Evolutionary conservation across 176 grass and related monocot genomes (phyloP).

Genomic region (Avena insularis): DNA sequence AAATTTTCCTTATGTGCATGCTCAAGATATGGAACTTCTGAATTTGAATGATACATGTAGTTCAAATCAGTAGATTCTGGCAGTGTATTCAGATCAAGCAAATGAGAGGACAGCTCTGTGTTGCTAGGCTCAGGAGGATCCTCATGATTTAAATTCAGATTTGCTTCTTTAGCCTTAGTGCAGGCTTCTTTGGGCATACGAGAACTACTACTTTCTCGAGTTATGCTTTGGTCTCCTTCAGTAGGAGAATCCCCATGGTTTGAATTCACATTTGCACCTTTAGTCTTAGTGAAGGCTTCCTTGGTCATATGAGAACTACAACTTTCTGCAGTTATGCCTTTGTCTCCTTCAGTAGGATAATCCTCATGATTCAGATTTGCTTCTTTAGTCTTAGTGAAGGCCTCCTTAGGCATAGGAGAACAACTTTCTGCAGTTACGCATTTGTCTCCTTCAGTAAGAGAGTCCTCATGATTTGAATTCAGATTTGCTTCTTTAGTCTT

Average conservation of each 20-base stretch:
- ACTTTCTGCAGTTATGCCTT: conserved; percentile 36
- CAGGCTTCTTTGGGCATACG: conserved; percentile 24
- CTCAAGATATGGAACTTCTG: conserved; percentile 35
- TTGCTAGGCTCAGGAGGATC: conserved; percentile 28
- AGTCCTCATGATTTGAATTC: conserved; percentile 24
- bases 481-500: conserved; percentile 15
- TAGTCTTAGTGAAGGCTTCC: conserved; percentile 13
- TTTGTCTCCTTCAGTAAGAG: conserved; percentile 41
- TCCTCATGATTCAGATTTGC: conserved; percentile 11
- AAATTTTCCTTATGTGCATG: conserved; percentile 4
- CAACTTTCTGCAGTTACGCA: conserved; percentile 29
- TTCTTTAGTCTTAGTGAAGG: conserved; percentile 5
- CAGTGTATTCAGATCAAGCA: conserved; percentile 58
- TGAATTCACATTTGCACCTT: conserved; percentile 23
- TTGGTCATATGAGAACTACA: conserved; percentile 32
- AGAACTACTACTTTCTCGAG: conserved; percentile 43
- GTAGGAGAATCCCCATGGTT: conserved; percentile 15
- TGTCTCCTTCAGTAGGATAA: conserved; percentile 44
- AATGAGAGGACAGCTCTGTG: conserved; percentile 27
- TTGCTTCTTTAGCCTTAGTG: conserved; percentile 3
- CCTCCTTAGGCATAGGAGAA: conserved; percentile 32
- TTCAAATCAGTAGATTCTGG: conserved; percentile 40
- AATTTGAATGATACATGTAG: background rate
- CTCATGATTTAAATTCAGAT: conserved; percentile 25
- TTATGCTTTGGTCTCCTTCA: conserved; percentile 34